Base-by-base conservation (phyloP, 164 flowering plant genomes). In the Echeveria elegans region DNA sequence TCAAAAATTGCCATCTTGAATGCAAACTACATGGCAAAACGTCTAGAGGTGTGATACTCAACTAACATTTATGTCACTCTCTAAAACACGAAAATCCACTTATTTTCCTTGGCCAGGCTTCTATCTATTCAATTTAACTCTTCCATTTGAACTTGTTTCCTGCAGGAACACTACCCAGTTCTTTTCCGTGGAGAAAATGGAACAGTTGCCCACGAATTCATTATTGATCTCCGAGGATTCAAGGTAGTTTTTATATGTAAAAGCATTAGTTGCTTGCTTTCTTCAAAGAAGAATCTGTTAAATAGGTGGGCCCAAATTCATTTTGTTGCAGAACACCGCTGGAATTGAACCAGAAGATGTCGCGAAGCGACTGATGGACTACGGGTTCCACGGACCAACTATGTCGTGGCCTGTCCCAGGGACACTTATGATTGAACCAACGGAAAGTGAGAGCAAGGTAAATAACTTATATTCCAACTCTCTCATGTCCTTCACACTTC, bases 381-480 rank as follows among this genome's bases (percentile, higher is more conserved):
- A 94, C 64, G 97, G 99, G 66, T 94, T 94, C 72, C 99, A 94
- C 78, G 97, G 78, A 59, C 97, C 99, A 43, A 91, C 97, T 68
- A 94, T 94, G 99, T 94, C 99, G 64, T 94, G 99, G 99, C 99
- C 99, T 16, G 99, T 94, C 62, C 99, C 99, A 0, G 99, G 97
- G 32, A 94, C 99, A 36, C 96, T 94, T 73, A 91, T 94, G 99
- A 83, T 91, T 75, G 99, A 91, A 75, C 99, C 97, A 28, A 94
- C 96, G 23, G 99, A 94, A 80, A 94, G 99, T 80, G 99, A 94
- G 76, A 91, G 93, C 99, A 89, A 91, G 92, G 99, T 91, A 76
- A 58, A 7, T 2, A 15, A 28, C 61, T 34, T 7, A 28, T 26
- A 2, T 64, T 7, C 62, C 32, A 61, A 6, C 40, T 34, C 53